phyloP scores from a whole-genome alignment of 345 rosid species.

The Eucalyptus urophylla region DNA sequence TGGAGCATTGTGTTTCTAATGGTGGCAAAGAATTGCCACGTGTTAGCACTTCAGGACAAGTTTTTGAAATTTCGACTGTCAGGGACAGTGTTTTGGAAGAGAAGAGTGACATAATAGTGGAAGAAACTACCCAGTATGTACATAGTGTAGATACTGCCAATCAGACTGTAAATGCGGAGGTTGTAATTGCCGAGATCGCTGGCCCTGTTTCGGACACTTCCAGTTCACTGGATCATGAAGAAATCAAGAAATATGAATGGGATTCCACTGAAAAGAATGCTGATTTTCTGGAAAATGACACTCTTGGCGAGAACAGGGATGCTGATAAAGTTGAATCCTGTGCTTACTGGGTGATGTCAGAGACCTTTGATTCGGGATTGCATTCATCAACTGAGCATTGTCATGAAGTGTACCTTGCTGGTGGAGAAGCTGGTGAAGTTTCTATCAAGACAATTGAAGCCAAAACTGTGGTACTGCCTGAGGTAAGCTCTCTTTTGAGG shows the following conservation, averaged over 20 bases:
- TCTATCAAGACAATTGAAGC: conserved; percentile 1
- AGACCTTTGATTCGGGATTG: conserved; percentile 5
- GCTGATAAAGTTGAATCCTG: conserved; percentile 2
- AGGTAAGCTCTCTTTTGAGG: conserved; percentile 20
- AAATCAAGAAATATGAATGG: background rate
- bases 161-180: background rate
- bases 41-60: background rate
- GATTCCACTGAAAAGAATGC: conserved; percentile 12
- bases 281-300: conserved; percentile 3
- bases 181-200: background rate
- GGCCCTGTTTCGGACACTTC: background rate
- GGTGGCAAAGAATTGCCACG: background rate
- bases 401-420: conserved; percentile 10
- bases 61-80: background rate
- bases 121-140: background rate
- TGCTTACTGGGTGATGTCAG: conserved; percentile 12
- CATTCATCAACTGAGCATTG: conserved; percentile 13
- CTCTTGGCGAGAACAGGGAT: conserved; percentile 11
- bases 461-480: conserved; percentile 1
- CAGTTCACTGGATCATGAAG: background rate
- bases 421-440: conserved; percentile 17
- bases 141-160: background rate
- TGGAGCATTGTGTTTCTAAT: background rate
- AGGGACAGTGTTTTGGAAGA: background rate
- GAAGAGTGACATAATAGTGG: conserved; percentile 6